A percentile compares a stretch with the other conserved stretches of the same genome.
Conservation (phyloP, 1,139 yeast species). For the Suhomyces chickasaworum region DNA sequence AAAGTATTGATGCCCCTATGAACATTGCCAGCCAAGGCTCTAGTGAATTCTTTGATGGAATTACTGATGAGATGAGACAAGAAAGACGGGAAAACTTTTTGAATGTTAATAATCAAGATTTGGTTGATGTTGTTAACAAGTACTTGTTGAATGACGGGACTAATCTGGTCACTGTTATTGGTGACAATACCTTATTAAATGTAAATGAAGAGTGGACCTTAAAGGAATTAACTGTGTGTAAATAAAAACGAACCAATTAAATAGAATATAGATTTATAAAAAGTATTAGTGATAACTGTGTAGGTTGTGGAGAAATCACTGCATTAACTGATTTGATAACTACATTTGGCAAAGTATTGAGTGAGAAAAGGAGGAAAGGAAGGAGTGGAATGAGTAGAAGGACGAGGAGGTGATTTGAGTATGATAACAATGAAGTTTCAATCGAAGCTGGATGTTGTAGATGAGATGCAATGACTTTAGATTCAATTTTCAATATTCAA, state of each 20-base stretch:
- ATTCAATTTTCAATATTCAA: too few relatives aligned
- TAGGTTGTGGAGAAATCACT: too few relatives aligned
- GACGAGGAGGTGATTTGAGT: too few relatives aligned
- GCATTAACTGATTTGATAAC: too few relatives aligned
- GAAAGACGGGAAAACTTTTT: slow-evolving; percentile 72
- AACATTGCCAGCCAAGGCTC: slow-evolving; percentile 81
- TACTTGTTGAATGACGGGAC: slow-evolving; percentile 45
- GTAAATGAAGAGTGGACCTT: slow-evolving; percentile 36
- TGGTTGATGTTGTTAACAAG: slow-evolving; percentile 61
- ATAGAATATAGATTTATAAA: background rate
- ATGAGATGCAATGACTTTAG: too few relatives aligned
- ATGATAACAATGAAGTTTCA: too few relatives aligned
- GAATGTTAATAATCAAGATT: slow-evolving; percentile 62
- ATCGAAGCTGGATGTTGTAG: too few relatives aligned
- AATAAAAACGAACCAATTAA: background rate
- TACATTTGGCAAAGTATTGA: background rate
- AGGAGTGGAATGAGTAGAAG: too few relatives aligned
- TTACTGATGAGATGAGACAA: slow-evolving; percentile 81
- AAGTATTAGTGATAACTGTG: background rate
- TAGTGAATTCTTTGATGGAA: slow-evolving; percentile 62
- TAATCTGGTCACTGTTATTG: slow-evolving; percentile 52
- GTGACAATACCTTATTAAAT: slow-evolving; percentile 43
- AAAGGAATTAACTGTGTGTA: slow-evolving; percentile 18
- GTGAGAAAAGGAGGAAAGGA: background rate
- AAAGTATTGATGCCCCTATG: slow-evolving; percentile 86